These are phyloP conservation scores for Juglanconis sp. DNA, from an alignment of 2,329 filamentous ascomycete genomes.

Conservation along the genomic window DNA sequence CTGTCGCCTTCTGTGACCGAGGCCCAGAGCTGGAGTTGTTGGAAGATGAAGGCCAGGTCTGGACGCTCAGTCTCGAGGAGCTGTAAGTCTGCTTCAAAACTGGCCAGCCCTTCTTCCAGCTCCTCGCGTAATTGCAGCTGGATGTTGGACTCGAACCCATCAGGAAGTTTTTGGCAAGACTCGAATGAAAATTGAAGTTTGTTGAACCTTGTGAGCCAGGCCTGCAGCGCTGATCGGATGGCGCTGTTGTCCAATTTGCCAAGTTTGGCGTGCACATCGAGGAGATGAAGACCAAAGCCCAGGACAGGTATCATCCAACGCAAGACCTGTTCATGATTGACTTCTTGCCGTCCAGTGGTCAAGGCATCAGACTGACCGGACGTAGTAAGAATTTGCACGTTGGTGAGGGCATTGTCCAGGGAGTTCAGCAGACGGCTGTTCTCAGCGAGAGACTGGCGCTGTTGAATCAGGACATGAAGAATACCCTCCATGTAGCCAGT, in stretches of 20 bases:
- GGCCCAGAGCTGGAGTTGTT: conserved; percentile 66
- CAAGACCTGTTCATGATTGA: conserved; percentile 29
- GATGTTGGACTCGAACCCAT: conserved; percentile 42
- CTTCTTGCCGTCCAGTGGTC: conserved; percentile 14
- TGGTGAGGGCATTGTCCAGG: conserved; percentile 35
- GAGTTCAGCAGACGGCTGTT: conserved; percentile 34
- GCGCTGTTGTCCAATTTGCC: conserved; percentile 48
- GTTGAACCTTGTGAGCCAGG: conserved; percentile 48
- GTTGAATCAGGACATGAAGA: conserved; percentile 60
- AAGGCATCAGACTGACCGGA: conserved; percentile 22
- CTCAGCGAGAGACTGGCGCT: conserved; percentile 50
- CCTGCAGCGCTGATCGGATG: conserved; percentile 43
- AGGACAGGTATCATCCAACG: conserved; percentile 71
- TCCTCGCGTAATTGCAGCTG: conserved; percentile 32
- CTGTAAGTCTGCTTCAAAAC: conserved; percentile 40
- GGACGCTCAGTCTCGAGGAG: conserved; percentile 45
- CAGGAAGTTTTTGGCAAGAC: conserved; percentile 47
- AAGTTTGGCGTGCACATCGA: conserved; percentile 66
- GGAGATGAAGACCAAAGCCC: conserved; percentile 56
- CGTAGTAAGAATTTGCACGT: conserved; percentile 34
- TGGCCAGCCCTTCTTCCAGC: conserved; percentile 34
- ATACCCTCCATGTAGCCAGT: conserved; percentile 85
- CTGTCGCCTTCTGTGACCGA: conserved; percentile 23
- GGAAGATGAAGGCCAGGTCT: conserved; percentile 61
- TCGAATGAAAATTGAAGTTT: conserved; percentile 39